These are phyloP conservation scores for Fusarium nanum DNA, from an alignment of 2,329 filamentous ascomycete species.

Conservation along the genomic window DNA sequence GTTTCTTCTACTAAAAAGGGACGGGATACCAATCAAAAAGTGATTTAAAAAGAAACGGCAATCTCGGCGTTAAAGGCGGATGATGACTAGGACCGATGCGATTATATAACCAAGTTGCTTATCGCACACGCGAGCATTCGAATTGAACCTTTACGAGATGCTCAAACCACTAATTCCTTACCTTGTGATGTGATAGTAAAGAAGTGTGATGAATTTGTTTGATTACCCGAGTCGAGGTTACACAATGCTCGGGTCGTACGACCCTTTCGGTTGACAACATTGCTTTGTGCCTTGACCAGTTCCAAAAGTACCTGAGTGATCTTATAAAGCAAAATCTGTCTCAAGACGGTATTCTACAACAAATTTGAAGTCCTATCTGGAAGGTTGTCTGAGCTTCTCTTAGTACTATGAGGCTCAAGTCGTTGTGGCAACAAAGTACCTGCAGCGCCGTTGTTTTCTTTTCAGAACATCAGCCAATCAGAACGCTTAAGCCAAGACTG, in stretches of 20 bases:
- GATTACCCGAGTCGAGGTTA: too few relatives aligned
- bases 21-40: conserved; percentile 47
- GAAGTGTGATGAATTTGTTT: not conserved
- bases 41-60: conserved; percentile 46
- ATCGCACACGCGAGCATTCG: conserved; percentile 50
- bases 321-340: not conserved
- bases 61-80: conserved; percentile 54
- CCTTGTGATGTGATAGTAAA: conserved; percentile 12
- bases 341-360: not conserved
- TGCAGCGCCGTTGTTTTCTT: conserved; percentile 30
- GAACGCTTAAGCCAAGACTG: not conserved
- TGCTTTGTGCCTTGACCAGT: not conserved
- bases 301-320: not conserved
- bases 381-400: not conserved
- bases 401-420: conserved; percentile 3
- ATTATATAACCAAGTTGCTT: conserved; percentile 48
- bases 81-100: conserved; percentile 54
- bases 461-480: conserved; percentile 12
- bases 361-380: not conserved
- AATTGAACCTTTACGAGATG: conserved; percentile 52
- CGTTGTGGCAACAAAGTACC: conserved; percentile 34
- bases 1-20: conserved; percentile 92
- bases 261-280: not conserved
- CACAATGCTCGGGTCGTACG: not conserved
- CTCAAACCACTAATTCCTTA: conserved; percentile 32